Evolutionary conservation across 2,329 filamentous ascomycete genomes (phyloP), one percentile per base, ranked within the genome.

Genomic region (Ophiosphaerella herpotricha): DNA sequence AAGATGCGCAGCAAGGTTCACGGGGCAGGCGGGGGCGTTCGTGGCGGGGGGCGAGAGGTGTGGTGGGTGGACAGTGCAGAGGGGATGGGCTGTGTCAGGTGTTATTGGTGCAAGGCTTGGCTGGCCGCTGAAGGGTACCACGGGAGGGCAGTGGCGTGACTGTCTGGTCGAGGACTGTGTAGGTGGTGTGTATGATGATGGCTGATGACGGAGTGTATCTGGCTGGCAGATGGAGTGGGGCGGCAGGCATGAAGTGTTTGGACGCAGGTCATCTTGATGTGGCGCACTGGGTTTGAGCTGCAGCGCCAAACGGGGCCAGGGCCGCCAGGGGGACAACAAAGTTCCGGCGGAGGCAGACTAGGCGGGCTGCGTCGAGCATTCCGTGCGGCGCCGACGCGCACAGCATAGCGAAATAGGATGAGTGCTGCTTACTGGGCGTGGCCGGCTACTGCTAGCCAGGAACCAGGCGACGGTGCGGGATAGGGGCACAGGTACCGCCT

Each of bases 61-160:
- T 43, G 48, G 24, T 41, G 48, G 32, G 18, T 21, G 18, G 18
- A 21, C 18, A 33, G 36, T 38, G 26, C 43, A 40, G 39, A 32
- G 42, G 37, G 44, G 41, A 44, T 40, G 44, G 39, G 49, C 23
- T 29, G 31, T 21, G 34, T 26, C 18, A 21, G 9, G 18, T 46
- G 40, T 39, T 40, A 40, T 46, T 48, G 50, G 50, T 43, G 41
- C 36, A 33, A 29, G 42, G 32, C 39, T 48, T 48, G 43, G 35
- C 44, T 43, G 37, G 23, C 16, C 38, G 43, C 34, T 37, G 45
- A 31, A 34, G 14, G 32, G 11, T 23, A 16, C 18, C 18, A 21
- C 18, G 18, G 18, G 4, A 5, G 18, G 4, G 18, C 18, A 21
- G 16, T 18, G 16, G 16, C 16, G 16, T 18, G 16, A 18, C 3